Evolutionary conservation across 2,329 filamentous ascomycete species (phyloP), one percentile per base, ranked within the genome.

Genomic region (Claviceps arundinis): DNA sequence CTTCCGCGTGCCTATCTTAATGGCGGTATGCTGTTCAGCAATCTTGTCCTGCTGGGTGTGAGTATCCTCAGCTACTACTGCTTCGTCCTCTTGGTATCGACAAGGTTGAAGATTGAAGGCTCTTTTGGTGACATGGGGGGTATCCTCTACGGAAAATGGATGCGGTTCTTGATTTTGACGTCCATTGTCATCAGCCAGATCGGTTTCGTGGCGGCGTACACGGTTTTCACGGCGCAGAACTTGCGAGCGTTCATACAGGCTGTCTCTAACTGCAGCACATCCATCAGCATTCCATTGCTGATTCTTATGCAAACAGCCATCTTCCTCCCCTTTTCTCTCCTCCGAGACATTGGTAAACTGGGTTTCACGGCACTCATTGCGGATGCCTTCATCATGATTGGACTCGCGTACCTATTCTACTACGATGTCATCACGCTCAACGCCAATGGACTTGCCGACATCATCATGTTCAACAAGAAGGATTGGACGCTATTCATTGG

Each of bases 401-500:
- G 93, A 2, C 77, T 98, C 34, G 80, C 93, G 4, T 97, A 97
- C 62, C 80, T 98, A 42, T 95, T 96, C 65, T 97, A 95, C 72
- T 97, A 89, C 69, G 93, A 97, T 63, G 77, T 97, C 56, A 73
- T 86, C 59, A 96, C 91, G 1, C 82, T 98, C 50, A 81, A 81
- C 56, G 74, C 72, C 47, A 76, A 88, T 52, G 89, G 89, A 13
- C 70, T 95, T 24, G 78, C 89, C 5, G 93, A 98, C 65, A 90
- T 97, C 62, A 80, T 86, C 59, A 77, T 85, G 62, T 97, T 98
- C 76, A 98, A 98, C 72, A 70, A 84, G 42, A 81, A 85, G 55
- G 85, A 89, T 65, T 98, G 94, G 93, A 95, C 93, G 0, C 77
- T 98, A 4, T 97, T 98, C 67, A 98, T 98, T 61, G 94, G 93